Conservation (phyloP, 2,329 filamentous ascomycete species). For the Cordyceps javanica region DNA sequence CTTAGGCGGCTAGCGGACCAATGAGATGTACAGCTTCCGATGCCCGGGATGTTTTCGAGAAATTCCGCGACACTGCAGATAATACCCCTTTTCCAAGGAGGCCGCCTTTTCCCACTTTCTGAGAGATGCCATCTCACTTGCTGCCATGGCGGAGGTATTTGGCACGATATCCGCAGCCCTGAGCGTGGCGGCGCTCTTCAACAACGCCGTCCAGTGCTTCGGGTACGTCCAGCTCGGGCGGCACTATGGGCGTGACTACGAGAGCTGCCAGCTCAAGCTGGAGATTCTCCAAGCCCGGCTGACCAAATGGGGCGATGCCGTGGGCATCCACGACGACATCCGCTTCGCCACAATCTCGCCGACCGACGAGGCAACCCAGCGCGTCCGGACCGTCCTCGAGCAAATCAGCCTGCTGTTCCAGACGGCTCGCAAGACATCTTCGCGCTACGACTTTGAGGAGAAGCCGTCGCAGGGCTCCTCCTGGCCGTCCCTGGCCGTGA, state of each 20-base stretch:
- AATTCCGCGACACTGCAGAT: no score
- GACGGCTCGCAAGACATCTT: conserved; percentile 7
- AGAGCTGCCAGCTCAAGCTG: conserved; percentile 27
- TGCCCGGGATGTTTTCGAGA: no score
- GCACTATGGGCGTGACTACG: conserved; percentile 27
- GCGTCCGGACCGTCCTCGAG: conserved; percentile 19
- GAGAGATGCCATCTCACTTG: background rate
- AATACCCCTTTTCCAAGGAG: no score
- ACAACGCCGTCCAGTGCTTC: conserved; percentile 33
- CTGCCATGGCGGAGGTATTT: conserved; percentile 19
- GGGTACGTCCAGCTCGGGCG: conserved; percentile 32
- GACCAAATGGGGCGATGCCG: conserved; percentile 28
- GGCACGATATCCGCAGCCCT: conserved; percentile 23
- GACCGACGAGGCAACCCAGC: conserved; percentile 13
- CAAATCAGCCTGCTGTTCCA: conserved; percentile 22
- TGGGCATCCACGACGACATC: conserved; percentile 24
- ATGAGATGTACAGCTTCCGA: background rate
- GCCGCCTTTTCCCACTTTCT: background rate
- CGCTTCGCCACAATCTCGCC: conserved; percentile 16
- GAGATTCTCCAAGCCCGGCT: conserved; percentile 26
- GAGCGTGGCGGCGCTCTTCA: conserved; percentile 30
- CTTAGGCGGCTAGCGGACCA: conserved; percentile 1
- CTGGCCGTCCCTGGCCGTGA: background rate
- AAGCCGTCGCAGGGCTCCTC: conserved; percentile 10
- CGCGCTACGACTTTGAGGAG: conserved; percentile 18